These are phyloP conservation scores for Drosera capensis DNA, from an alignment of 148 eudicot species.

Conservation along the genomic window DNA sequence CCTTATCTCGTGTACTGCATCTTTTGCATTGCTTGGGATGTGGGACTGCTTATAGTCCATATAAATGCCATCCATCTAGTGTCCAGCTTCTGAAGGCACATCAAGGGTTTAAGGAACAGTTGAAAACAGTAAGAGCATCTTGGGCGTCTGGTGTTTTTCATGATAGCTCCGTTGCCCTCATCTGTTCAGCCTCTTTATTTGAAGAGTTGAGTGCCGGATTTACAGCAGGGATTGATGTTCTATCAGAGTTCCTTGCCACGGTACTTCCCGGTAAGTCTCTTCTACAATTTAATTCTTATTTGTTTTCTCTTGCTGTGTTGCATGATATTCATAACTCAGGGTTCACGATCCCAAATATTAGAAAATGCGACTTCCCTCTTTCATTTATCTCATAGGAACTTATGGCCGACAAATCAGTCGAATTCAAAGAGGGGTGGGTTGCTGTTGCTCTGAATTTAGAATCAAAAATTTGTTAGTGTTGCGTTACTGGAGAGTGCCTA, in stretches of 20 bases:
- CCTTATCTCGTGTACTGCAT: constrained; percentile 50
- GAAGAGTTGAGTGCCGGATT: constrained; percentile 79
- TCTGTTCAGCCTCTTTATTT: constrained; percentile 83
- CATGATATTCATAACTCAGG: too few relatives aligned
- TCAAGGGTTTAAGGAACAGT: constrained; percentile 74
- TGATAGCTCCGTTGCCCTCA: constrained; percentile 51
- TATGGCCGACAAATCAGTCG: too few relatives aligned
- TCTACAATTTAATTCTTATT: constrained; percentile 1
- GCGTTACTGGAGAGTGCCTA: too few relatives aligned
- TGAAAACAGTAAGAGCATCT: constrained; percentile 30
- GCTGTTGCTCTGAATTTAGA: too few relatives aligned
- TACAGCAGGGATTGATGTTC: constrained; percentile 49
- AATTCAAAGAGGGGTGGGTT: too few relatives aligned
- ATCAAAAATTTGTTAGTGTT: too few relatives aligned
- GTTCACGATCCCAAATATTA: too few relatives aligned
- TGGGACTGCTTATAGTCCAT: constrained; percentile 59
- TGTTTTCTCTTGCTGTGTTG: too few relatives aligned
- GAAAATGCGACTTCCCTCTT: too few relatives aligned
- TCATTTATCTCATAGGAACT: too few relatives aligned
- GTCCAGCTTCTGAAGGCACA: constrained; percentile 73
- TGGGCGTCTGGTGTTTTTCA: constrained; percentile 51
- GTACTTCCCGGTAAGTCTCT: constrained; percentile 73
- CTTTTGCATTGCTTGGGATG: constrained; percentile 75
- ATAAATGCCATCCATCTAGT: constrained; percentile 51
- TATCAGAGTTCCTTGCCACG: constrained; percentile 60